Percentiles rank a stretch among this genome's conserved stretches.
phyloP scores from a whole-genome alignment of 495 filamentous ascomycete genomes.

The Lasiosphaeris hirsuta region DNA sequence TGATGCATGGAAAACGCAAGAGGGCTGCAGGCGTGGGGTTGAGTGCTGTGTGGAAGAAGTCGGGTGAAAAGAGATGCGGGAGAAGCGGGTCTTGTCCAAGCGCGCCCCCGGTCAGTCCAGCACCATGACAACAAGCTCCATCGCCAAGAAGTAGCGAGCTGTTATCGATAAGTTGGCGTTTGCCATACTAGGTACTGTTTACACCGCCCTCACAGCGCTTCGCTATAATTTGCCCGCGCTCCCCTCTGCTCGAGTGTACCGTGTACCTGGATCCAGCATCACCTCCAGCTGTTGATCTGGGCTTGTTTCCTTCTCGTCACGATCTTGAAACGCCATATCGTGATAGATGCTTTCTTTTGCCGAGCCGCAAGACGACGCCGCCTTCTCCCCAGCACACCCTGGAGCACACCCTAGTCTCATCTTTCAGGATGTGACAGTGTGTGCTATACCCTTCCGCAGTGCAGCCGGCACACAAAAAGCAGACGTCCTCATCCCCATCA shows the following conservation, averaged over 20 bases:
- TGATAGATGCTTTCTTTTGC: not conserved
- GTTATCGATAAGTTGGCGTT: constrained; percentile 10
- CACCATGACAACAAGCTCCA: constrained; percentile 29
- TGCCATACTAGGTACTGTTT: not conserved
- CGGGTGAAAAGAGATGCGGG: constrained; percentile 32
- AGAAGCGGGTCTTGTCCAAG: constrained; percentile 29
- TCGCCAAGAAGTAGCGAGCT: constrained; percentile 18
- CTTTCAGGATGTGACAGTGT: not conserved
- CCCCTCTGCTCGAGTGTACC: too few relatives aligned
- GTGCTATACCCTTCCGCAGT: constrained; percentile 5
- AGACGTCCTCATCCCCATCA: too few relatives aligned
- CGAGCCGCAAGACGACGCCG: not conserved
- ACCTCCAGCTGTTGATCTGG: too few relatives aligned
- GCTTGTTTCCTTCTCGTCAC: too few relatives aligned
- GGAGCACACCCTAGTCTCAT: not conserved
- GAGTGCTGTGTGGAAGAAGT: constrained; percentile 25
- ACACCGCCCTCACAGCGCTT: not conserved
- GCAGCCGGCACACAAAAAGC: not conserved
- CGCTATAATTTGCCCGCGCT: too few relatives aligned
- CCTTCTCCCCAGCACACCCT: not conserved
- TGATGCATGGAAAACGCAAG: constrained; percentile 36
- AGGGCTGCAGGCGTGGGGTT: constrained; percentile 37
- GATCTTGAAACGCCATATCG: too few relatives aligned
- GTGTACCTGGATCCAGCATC: too few relatives aligned
- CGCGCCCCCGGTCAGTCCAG: constrained; percentile 8